Base-by-base conservation (phyloP, 305 asterid species). In the Ruellia speciosa region DNA sequence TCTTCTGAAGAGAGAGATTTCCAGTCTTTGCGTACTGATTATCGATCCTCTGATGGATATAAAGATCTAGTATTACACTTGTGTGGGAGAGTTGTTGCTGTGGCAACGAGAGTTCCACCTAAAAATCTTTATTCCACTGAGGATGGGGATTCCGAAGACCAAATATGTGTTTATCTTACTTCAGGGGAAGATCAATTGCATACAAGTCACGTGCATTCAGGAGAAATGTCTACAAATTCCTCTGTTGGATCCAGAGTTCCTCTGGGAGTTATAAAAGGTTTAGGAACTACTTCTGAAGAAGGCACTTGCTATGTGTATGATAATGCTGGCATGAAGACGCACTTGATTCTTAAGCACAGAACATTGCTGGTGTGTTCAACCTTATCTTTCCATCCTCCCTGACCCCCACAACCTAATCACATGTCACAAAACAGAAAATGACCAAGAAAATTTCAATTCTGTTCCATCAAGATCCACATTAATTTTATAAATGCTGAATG, bases 231-330 rank as follows among this genome's bases (percentile, higher is more conserved):
- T 60, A 50, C 54, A 39, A 76, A 68, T 50, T 64, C 76, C 49
- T 47, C 83, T 50, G 67, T 40, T 54, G 84, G 71, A 64, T 74
- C 74, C 66, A 54, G 76, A 73, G 55, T 72, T 75, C 87, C 67
- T 18, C 68, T 90, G 69, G 96, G 96, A 63, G 75, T 71, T 60
- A 79, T 90, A 72, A 75, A 70, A 76, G 95, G 97, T 62, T 71
- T 90, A 63, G 86, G 97, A 47, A 82, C 87, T 55, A 72, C 78
- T 66, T 73, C 96, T n/a, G 96, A 90, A 34, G 97, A 90, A 83
- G 95, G 90, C 56, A 73, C 80, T 51, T 90, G 97, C 67, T 69
- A 75, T 65, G 87, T 85, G 61, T 83, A 81, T 61, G 67, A 80
- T 72, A 68, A 50, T 46, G 49, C 35, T 62, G 97, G 94, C 69